A percentile compares a stretch with the other conserved stretches of the same genome.
These are phyloP conservation scores for Trichoderma semiorbis DNA, from an alignment of 2,329 filamentous ascomycete species.

Conservation along the genomic window DNA sequence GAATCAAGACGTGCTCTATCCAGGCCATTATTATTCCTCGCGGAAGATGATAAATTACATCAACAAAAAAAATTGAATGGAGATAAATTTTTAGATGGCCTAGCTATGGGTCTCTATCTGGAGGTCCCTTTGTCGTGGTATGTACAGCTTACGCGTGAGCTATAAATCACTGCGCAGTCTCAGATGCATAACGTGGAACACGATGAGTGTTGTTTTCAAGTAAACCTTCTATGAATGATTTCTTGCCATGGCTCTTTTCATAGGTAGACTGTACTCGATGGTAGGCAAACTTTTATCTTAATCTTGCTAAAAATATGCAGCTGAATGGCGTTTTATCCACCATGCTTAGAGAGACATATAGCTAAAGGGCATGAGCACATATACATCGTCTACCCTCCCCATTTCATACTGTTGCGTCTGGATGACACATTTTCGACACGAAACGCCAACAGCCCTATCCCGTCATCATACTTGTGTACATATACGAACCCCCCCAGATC, in stretches of 20 bases:
- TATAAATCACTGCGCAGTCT: not conserved
- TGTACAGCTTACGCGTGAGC: not conserved
- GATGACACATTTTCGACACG: not conserved
- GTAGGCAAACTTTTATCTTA: not conserved
- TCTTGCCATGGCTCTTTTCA: not conserved
- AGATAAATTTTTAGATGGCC: not conserved
- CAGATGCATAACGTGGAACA: not conserved
- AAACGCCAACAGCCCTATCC: not conserved
- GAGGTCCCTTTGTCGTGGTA: not conserved
- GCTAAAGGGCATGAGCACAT: not conserved
- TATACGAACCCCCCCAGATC: not conserved
- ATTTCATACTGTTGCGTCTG: not conserved
- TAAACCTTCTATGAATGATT: not conserved
- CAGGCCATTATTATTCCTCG: not conserved
- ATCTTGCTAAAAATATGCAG: not conserved
- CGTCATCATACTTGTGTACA: not conserved
- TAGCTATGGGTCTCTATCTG: not conserved
- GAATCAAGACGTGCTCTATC: not conserved
- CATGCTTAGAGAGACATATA: not conserved
- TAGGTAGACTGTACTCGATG: not conserved
- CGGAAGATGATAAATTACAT: not conserved
- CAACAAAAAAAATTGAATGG: not conserved
- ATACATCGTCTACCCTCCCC: not conserved
- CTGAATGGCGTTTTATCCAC: not conserved
- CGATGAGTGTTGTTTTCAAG: not conserved